These are phyloP conservation scores for Pythium apleroticum DNA, from an alignment of 352 stramenopile species.

Conservation along the genomic window DNA sequence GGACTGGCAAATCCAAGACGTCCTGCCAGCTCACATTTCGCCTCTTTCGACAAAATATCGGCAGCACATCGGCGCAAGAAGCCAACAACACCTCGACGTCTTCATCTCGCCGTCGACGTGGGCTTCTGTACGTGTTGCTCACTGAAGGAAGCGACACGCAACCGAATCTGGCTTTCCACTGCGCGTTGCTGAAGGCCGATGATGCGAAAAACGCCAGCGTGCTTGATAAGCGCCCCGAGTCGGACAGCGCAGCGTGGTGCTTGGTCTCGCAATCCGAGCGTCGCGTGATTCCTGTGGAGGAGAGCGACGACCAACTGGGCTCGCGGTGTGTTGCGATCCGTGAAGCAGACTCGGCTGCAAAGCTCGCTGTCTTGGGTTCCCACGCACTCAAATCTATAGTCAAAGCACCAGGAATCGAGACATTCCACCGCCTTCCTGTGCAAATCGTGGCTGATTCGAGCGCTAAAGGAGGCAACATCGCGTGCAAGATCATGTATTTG, in stretches of 20 bases:
- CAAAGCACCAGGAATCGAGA: constrained; percentile 9
- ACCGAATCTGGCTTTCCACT: background rate
- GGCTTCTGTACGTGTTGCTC: background rate
- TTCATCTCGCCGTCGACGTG: background rate
- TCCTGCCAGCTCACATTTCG: constrained; percentile 11
- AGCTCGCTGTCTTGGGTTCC: constrained; percentile 7
- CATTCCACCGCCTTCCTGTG: constrained; percentile 16
- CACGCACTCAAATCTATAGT: constrained; percentile 2
- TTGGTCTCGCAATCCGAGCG: constrained; percentile 9
- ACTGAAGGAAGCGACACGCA: background rate
- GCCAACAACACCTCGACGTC: background rate
- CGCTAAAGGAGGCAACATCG: background rate
- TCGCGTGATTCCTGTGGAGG: constrained; percentile 3
- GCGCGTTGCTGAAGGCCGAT: background rate
- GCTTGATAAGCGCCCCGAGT: background rate
- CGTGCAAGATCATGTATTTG: constrained; percentile 18
- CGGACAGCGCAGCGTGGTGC: background rate
- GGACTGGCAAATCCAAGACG: constrained; percentile 9
- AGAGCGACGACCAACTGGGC: background rate
- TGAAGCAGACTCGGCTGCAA: background rate
- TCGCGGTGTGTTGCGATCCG: constrained; percentile 1
- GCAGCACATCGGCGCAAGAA: background rate
- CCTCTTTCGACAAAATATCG: background rate
- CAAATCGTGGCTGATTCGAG: background rate
- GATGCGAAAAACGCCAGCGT: background rate